phyloP scores from a whole-genome alignment of 192 early-diverging fungal species.

The Rhizophagus sp. region DNA sequence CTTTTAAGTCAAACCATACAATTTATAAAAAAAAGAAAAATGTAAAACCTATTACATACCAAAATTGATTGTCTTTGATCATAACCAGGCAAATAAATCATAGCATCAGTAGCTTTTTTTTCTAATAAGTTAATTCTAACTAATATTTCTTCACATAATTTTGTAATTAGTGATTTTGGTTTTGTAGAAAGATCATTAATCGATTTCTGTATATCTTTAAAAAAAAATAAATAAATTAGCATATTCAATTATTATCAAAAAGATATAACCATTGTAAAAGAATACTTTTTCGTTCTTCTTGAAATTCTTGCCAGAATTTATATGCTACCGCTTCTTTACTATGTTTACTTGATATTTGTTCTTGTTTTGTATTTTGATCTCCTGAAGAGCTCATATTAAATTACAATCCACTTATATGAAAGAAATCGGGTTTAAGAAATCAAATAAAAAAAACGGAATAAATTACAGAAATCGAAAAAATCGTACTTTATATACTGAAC shows the following conservation, averaged over 20 bases:
- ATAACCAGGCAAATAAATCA: conserved; percentile 63
- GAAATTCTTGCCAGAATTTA: conserved; percentile 31
- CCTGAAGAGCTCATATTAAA: neutral
- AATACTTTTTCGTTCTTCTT: conserved; percentile 21
- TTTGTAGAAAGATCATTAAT: conserved; percentile 2
- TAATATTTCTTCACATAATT: conserved; percentile 37
- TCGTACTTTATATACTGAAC: too few relatives aligned
- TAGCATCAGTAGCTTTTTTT: conserved; percentile 63
- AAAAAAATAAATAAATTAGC: neutral
- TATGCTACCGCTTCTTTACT: conserved; percentile 25
- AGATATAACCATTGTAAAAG: neutral
- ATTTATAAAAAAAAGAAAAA: neutral
- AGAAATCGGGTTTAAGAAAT: too few relatives aligned
- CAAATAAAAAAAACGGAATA: too few relatives aligned
- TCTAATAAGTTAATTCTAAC: conserved; percentile 56
- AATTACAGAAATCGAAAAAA: too few relatives aligned
- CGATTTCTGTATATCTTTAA: neutral
- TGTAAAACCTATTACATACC: conserved; percentile 37
- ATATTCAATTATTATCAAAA: neutral
- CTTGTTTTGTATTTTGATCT: neutral
- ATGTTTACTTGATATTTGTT: neutral
- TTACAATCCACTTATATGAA: too few relatives aligned
- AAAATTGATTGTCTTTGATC: conserved; percentile 63
- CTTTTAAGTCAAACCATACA: neutral
- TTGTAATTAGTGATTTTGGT: conserved; percentile 16